Conservation (phyloP, 1,284 basidiomycete species). For the Tilletia caries region DNA sequence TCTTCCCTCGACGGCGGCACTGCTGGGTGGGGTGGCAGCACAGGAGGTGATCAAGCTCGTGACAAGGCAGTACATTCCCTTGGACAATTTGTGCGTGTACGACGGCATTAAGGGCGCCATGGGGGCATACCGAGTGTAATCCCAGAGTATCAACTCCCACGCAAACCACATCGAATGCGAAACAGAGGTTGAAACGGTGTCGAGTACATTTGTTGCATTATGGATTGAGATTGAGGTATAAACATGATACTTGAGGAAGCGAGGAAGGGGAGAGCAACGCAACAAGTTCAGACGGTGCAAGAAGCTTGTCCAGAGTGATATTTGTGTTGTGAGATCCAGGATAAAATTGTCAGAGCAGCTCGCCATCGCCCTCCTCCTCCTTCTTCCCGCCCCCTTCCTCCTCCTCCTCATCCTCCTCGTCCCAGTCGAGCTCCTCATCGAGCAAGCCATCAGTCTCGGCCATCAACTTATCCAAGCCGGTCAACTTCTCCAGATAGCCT, state of each 20-base stretch:
- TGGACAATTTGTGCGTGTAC: constrained; percentile 78
- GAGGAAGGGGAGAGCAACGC: too few relatives aligned
- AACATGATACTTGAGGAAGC: too few relatives aligned
- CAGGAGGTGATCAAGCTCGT: constrained; percentile 97
- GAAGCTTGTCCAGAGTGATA: too few relatives aligned
- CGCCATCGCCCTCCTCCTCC: neutral
- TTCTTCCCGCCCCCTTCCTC: constrained; percentile 12
- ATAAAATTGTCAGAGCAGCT: neutral
- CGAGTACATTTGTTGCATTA: too few relatives aligned
- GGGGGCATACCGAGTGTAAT: constrained; percentile 38
- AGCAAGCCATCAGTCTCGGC: constrained; percentile 34
- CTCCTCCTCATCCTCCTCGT: constrained; percentile 34
- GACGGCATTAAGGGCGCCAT: constrained; percentile 69
- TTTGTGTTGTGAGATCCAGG: too few relatives aligned
- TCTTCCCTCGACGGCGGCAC: constrained; percentile 84
- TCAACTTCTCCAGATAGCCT: constrained; percentile 74
- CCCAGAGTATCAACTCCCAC: constrained; percentile 3
- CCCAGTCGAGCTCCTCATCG: constrained; percentile 33
- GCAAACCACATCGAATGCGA: neutral
- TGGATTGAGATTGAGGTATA: too few relatives aligned
- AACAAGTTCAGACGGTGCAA: too few relatives aligned
- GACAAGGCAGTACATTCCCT: constrained; percentile 89
- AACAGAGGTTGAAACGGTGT: too few relatives aligned
- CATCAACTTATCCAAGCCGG: constrained; percentile 70
- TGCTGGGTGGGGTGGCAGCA: constrained; percentile 89